Conservation (phyloP, 345 rosid species). For the Eucalyptus albens region DNA sequence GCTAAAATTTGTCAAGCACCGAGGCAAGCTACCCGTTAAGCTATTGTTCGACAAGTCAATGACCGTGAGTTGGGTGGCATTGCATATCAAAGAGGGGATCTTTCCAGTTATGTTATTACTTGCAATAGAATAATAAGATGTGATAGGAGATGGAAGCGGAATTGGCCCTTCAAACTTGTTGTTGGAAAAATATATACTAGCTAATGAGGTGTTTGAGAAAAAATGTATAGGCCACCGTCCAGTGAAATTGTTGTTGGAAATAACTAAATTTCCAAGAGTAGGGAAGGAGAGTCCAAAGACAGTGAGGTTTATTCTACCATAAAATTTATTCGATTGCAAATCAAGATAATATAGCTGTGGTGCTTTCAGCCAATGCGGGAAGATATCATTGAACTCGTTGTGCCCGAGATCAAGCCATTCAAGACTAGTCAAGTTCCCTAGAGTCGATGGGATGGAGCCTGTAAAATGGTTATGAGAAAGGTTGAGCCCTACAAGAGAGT, state of each 20-base stretch:
- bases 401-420: neutral
- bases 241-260: neutral
- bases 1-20: neutral
- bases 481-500: neutral
- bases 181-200: neutral
- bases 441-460: neutral
- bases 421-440: neutral
- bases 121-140: neutral
- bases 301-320: neutral
- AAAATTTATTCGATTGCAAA: neutral
- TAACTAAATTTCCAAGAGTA: neutral
- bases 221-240: neutral
- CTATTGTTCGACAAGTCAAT: no score
- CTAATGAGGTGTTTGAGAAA: neutral
- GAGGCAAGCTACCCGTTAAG: no score
- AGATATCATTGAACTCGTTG: neutral
- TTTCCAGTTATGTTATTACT: neutral
- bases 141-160: neutral
- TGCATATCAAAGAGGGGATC: neutral
- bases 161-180: neutral
- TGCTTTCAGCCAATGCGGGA: neutral
- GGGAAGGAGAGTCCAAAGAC: neutral
- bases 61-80: no score
- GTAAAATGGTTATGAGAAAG: neutral
- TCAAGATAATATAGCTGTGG: accelerated